Evolutionary conservation across 106 monocot species (phyloP), one percentile per base, ranked within the genome.

Genomic region (Allium fistulosum): DNA sequence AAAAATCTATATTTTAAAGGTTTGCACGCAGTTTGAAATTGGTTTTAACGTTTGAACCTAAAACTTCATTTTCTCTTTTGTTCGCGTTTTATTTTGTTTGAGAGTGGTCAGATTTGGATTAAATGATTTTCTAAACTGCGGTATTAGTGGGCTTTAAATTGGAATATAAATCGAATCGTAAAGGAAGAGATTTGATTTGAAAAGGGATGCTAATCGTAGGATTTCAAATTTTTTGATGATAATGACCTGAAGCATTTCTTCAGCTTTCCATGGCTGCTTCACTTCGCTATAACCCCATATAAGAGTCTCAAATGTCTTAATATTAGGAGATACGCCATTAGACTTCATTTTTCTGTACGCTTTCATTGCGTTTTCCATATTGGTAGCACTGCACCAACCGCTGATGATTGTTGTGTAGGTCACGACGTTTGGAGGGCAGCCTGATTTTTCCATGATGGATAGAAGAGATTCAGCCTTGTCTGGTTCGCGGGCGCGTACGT

Each of bases 391-490:
- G 64, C 91, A 96, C 85, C 88, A 96, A 12, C 95, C 95, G 57
- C 91, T 91, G 71, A 96, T 91, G 18, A 91, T 78, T 13, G 91
- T 96, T 17, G 88, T 91, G 72, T 86, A 96, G 57, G 91, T 96
- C 11, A 96, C 82, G 6, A 96, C 85, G 64, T 85, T 96, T 13
- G 91, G 84, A 46, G 63, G 75, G 26, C 88, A 55, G 11, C 80
- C 72, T 8, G 66, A 53, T 67, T 83, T 71, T 16, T 80, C 75
- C 88, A 92, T 96, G 22, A 76, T 80, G 9, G 57, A 10, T 28
- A 95, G 75, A 51, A 96, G 69, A 10, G 77, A 85, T 51, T 96
- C 88, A 1, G 88, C 95, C 74, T 86, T 91, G 12, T 77, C 80
- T 11, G 91, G 88, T 68, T 91, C 81, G 7, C 84, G 66, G 59